A percentile compares a stretch with the other conserved stretches of the same genome.
Conservation (phyloP, 1,284 basidiomycete genomes). For the Cystobasidiaceae sp. region DNA sequence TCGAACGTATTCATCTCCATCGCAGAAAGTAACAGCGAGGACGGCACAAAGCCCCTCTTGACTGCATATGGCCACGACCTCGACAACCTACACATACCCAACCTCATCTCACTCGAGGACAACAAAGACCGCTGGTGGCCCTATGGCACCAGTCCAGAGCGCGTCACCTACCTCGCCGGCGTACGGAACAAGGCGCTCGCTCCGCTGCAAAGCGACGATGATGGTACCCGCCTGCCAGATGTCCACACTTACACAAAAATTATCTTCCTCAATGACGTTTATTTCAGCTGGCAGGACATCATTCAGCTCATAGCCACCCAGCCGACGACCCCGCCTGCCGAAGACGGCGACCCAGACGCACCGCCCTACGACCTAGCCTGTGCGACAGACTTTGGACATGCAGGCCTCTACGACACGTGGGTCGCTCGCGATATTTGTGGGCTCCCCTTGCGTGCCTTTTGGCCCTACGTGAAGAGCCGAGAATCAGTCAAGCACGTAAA, state of each 20-base stretch:
- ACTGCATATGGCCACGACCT: slow-evolving; percentile 47
- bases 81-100: slow-evolving; percentile 42
- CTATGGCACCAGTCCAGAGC: slow-evolving; percentile 48
- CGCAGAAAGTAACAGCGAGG: slow-evolving; percentile 55
- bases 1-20: slow-evolving; percentile 57
- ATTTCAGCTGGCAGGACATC: slow-evolving; percentile 51
- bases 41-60: slow-evolving; percentile 51
- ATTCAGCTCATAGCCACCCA: neutral
- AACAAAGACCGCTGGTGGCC: slow-evolving; percentile 45
- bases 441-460: slow-evolving; percentile 50
- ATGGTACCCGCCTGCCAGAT: slow-evolving; percentile 47
- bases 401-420: slow-evolving; percentile 42
- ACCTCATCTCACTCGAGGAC: slow-evolving; percentile 48
- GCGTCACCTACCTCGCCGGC: slow-evolving; percentile 52
- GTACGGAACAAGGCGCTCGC: slow-evolving; percentile 53
- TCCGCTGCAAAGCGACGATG: slow-evolving; percentile 44
- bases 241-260: slow-evolving; percentile 49
- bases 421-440: slow-evolving; percentile 51
- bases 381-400: slow-evolving; percentile 52
- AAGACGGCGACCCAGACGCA: neutral
- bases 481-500: slow-evolving; percentile 47
- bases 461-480: slow-evolving; percentile 55
- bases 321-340: neutral
- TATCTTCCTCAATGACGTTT: slow-evolving; percentile 55
- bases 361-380: slow-evolving; percentile 55